Evolutionary conservation across 1,284 basidiomycete genomes (phyloP), one percentile per base, ranked within the genome.

Genomic region (Cryptococcus neoformans): DNA sequence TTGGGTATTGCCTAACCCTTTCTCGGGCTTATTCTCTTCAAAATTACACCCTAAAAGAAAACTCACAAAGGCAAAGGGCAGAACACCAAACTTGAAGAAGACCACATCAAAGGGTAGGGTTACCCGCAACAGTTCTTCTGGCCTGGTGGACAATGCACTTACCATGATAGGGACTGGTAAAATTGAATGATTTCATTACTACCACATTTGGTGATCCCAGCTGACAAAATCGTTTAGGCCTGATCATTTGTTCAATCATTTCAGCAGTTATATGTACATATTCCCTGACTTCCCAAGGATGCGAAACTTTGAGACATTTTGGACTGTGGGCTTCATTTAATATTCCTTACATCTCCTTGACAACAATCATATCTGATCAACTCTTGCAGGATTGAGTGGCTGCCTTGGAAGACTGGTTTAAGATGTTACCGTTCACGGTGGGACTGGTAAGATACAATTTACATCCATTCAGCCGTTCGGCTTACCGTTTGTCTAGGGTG

Each of bases 371-470:
- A 17, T 12, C 10, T 51, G 16, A 39, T 37, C 16, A 34, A 8
- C n/a, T 5, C 3, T 17, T 17, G 45, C 11, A 60, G 58, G 44
- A 42, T 60, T 10, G 58, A 60, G 49, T 56, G 52, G 55, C 44
- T 60, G 28, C 58, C 58, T 11, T 60, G 58, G 58, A 60, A 52
- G 51, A 49, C 53, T 36, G 58, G 58, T 12, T 39, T 60, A 53
- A 56, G 45, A 36, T 60, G 58, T 38, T 60, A 60, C 46, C 44
- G 42, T n/a, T 56, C 58, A 8, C 47, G 55, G 28, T 60, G 58
- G 58, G 58, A 60, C 21, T 60, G 58, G 58, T 60, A 34, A 44
- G 55, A 44, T 37, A n/a, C 14, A 8, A n/a, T 21, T n/a, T 21
- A n/a, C 6, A 3, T 21, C n/a, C 42, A 8, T 14, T 44, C 42